Base-by-base conservation (phyloP, 257 asterid genomes). In the Nicotiana knightiana region DNA sequence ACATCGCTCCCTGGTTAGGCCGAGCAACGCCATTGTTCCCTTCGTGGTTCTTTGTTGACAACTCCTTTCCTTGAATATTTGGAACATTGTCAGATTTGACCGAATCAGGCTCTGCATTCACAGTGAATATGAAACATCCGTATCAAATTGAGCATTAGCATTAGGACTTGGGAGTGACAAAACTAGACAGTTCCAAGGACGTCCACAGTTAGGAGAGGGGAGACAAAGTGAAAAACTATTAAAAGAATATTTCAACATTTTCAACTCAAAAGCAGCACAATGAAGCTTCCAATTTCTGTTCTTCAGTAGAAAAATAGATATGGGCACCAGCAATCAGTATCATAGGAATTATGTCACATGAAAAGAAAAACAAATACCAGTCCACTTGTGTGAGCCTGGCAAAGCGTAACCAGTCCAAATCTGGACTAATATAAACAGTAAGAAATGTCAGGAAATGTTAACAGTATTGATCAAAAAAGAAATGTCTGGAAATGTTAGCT, bases 1-100 rank as follows among this genome's bases (percentile, higher is more conserved):
- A 93, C 79, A 81, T 87, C 5, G 86, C 82, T 84, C 91, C 97
- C 76, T 86, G 94, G 88, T 94, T 89, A 68, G 94, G 75, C 68
- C 91, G 90, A 21, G 86, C 88, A 81, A 88, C 73, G 83, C 91
- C 93, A 8, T 92, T 89, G 51, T 82, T 81, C 81, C 73, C 85
- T 83, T 91, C 95, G 83, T 85, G 94, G 79, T 76, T 86, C 89
- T 85, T 88, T 12, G 86, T 53, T 37, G 88, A 83, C 37, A 86
- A 58, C 67, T 91, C 97, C 80, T 88, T 89, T 83, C 91, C 86
- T 62, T 89, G 51, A 80, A 86, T 88, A 61, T 76, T 57, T 46
- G 91, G 75, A 39, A 80, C 70, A 83, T 65, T 88, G 32, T 71
- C 82, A 76, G 88, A 85, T 88, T 87, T 87, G 81, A 85, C 86